phyloP scores from a whole-genome alignment of 2,329 filamentous ascomycete species.

The Colletotrichum zoysiae region DNA sequence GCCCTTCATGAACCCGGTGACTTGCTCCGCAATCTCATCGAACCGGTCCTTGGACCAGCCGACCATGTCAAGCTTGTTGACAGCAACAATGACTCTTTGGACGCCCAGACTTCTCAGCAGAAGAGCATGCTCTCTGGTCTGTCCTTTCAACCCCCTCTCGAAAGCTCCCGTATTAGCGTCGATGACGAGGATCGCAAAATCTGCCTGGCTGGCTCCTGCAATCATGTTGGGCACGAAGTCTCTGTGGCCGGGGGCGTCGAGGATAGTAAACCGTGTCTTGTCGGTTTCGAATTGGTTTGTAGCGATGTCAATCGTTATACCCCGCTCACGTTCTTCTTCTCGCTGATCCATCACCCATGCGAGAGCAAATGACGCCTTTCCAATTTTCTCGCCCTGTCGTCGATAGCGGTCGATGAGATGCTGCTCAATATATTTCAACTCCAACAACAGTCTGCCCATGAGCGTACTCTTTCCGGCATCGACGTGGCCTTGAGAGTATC shows the following conservation, averaged over 20 bases:
- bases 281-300: constrained; percentile 95
- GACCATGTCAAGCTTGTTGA: constrained; percentile 95
- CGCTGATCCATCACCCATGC: constrained; percentile 98
- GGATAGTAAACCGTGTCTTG: constrained; percentile 88
- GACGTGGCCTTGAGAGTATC: constrained; percentile 77
- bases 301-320: constrained; percentile 96
- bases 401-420: constrained; percentile 89
- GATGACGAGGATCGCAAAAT: constrained; percentile 94
- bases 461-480: constrained; percentile 98
- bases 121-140: constrained; percentile 93
- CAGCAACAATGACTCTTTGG: constrained; percentile 85
- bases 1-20: constrained; percentile 83
- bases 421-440: constrained; percentile 89
- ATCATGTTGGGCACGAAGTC: constrained; percentile 99
- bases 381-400: constrained; percentile 89
- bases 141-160: constrained; percentile 91
- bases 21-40: constrained; percentile 85
- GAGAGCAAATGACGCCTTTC: constrained; percentile 94
- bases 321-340: constrained; percentile 87
- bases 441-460: constrained; percentile 93
- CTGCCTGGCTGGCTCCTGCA: constrained; percentile 93
- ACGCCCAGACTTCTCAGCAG: constrained; percentile 92
- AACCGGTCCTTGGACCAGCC: constrained; percentile 87
- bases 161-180: constrained; percentile 93
- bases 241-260: constrained; percentile 93